Conservation (phyloP, 805 yeast species). For the Cyberlindnera saturnus region DNA sequence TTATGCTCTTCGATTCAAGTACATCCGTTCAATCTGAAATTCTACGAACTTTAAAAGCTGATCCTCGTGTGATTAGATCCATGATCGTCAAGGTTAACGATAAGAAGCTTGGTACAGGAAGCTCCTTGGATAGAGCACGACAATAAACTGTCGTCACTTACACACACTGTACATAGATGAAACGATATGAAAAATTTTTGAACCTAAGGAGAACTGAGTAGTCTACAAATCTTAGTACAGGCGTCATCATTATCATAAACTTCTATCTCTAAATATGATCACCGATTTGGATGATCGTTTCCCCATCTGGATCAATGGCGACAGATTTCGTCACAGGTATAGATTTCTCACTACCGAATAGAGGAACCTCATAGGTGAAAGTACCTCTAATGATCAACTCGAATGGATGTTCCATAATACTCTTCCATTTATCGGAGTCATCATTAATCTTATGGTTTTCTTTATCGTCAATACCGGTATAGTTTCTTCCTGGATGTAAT, state of each 20-base stretch:
- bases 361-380: constrained; percentile 69
- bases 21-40: constrained; percentile 84
- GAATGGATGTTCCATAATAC: constrained; percentile 71
- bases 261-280: constrained; percentile 2
- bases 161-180: no score
- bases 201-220: no score
- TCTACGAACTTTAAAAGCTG: constrained; percentile 70
- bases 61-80: constrained; percentile 86
- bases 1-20: constrained; percentile 82
- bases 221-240: not conserved
- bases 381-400: constrained; percentile 81
- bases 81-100: constrained; percentile 58
- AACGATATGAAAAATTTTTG: no score
- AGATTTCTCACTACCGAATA: constrained; percentile 46
- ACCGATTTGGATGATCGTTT: not conserved
- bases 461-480: constrained; percentile 21
- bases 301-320: constrained; percentile 45
- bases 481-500: constrained; percentile 57
- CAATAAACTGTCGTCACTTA: not conserved
- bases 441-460: constrained; percentile 24
- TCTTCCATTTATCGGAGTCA: constrained; percentile 58
- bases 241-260: constrained; percentile 1
- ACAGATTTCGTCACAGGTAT: constrained; percentile 56
- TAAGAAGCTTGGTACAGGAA: constrained; percentile 47
- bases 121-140: constrained; percentile 43